Conservation (phyloP, 176 grass and related monocot species). For the Zizania latifolia region DNA sequence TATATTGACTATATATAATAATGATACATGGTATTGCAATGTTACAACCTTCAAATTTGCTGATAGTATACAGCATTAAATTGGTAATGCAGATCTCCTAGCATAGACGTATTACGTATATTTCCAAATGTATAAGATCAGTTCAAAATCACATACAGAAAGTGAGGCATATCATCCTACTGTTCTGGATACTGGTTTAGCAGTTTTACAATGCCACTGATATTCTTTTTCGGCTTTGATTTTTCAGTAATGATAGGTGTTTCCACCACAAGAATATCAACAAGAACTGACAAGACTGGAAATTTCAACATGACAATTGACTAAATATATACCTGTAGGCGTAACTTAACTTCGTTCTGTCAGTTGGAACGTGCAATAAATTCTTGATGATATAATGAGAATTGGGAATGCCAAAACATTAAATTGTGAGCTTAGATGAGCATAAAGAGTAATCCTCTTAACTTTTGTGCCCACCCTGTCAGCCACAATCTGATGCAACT, state of each 20-base stretch:
- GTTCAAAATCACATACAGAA: neutral
- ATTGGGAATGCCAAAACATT: neutral
- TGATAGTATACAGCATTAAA: neutral
- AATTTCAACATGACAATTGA: neutral
- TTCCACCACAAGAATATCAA: slow-evolving; percentile 3
- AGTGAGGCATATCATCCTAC: neutral
- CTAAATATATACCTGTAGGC: neutral
- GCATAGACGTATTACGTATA: neutral
- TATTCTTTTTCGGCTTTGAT: neutral
- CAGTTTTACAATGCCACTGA: neutral
- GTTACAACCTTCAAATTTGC: neutral
- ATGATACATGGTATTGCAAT: neutral
- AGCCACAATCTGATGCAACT: neutral
- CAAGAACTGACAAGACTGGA: neutral
- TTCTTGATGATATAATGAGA: neutral
- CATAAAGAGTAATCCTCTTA: neutral
- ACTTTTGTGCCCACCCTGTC: neutral
- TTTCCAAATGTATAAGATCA: neutral
- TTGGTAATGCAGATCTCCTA: neutral
- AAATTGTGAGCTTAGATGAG: neutral
- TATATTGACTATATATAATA: neutral
- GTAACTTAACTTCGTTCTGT: neutral
- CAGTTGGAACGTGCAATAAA: neutral
- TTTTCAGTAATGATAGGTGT: slow-evolving; percentile 13
- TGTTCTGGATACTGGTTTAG: neutral